Conservation (phyloP, 2,329 filamentous ascomycete species). For the Exophiala spinifera region DNA sequence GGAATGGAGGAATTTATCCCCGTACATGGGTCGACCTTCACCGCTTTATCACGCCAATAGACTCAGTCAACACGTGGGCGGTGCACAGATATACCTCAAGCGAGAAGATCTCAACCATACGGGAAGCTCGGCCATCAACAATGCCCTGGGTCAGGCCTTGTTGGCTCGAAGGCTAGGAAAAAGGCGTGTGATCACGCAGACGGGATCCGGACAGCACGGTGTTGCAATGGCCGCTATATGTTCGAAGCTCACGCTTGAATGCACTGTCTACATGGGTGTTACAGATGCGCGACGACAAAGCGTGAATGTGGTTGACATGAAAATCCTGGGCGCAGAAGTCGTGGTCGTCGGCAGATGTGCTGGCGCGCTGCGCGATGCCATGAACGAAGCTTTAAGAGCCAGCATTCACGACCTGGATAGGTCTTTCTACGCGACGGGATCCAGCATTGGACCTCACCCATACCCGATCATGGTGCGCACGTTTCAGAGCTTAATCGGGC, state of each 20-base stretch:
- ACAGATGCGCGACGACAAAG: conserved; percentile 96
- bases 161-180: conserved; percentile 84
- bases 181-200: conserved; percentile 96
- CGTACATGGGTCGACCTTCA: conserved; percentile 93
- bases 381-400: conserved; percentile 90
- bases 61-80: conserved; percentile 82
- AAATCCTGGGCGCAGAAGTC: conserved; percentile 87
- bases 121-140: conserved; percentile 99
- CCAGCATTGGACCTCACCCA: conserved; percentile 95
- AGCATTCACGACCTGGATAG: conserved; percentile 93
- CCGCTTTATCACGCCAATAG: conserved; percentile 86
- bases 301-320: conserved; percentile 97
- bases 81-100: conserved; percentile 97
- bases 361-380: conserved; percentile 76
- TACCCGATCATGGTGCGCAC: conserved; percentile 97
- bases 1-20: conserved; percentile 92
- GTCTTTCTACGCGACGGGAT: conserved; percentile 97
- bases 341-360: conserved; percentile 89
- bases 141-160: conserved; percentile 88
- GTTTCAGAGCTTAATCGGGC: conserved; percentile 94
- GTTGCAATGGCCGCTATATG: conserved; percentile 96
- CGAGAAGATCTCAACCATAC: conserved; percentile 97
- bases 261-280: conserved; percentile 96
- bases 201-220: conserved; percentile 94
- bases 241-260: conserved; percentile 97